Evolutionary conservation across 495 filamentous ascomycete species (phyloP).

Genomic region (Daldinia bambusicola): DNA sequence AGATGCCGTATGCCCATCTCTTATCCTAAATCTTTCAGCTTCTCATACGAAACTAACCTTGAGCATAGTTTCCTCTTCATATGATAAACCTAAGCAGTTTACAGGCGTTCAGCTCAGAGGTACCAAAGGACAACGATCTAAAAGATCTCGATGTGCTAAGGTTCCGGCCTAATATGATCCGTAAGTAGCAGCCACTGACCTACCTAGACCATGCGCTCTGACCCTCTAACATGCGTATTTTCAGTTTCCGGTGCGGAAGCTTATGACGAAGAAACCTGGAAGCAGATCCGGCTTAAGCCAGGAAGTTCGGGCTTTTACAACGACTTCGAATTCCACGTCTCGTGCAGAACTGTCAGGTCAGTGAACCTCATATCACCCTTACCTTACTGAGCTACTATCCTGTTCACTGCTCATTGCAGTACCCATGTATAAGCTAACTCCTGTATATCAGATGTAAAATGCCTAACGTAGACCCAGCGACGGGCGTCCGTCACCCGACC

Average conservation of each 20-base stretch:
- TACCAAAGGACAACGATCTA: conserved; percentile 60
- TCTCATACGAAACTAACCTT: conserved; percentile 22
- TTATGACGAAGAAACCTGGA: conserved; percentile 81
- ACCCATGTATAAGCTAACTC: conserved; percentile 22
- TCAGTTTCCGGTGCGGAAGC: conserved; percentile 52
- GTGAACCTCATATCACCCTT: conserved; percentile 20
- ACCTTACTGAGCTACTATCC: background rate
- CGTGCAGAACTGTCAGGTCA: conserved; percentile 72
- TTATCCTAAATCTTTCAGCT: background rate
- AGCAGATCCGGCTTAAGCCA: conserved; percentile 70
- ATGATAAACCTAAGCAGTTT: conserved; percentile 80
- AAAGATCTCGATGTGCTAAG: conserved; percentile 69
- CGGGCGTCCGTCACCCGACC: conserved; percentile 71
- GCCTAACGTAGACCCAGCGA: conserved; percentile 83
- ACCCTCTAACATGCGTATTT: conserved; percentile 14
- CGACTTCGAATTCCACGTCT: conserved; percentile 62
- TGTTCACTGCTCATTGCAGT: background rate
- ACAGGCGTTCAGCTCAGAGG: conserved; percentile 67
- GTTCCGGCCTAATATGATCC: conserved; percentile 87
- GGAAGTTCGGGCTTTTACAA: conserved; percentile 45
- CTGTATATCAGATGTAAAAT: conserved; percentile 71
- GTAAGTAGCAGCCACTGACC: conserved; percentile 48
- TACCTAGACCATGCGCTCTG: background rate
- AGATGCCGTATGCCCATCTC: conserved; percentile 70
- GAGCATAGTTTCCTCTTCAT: conserved; percentile 78